phyloP scores from a whole-genome alignment of 345 rosid genomes.

The Acer saccharum region DNA sequence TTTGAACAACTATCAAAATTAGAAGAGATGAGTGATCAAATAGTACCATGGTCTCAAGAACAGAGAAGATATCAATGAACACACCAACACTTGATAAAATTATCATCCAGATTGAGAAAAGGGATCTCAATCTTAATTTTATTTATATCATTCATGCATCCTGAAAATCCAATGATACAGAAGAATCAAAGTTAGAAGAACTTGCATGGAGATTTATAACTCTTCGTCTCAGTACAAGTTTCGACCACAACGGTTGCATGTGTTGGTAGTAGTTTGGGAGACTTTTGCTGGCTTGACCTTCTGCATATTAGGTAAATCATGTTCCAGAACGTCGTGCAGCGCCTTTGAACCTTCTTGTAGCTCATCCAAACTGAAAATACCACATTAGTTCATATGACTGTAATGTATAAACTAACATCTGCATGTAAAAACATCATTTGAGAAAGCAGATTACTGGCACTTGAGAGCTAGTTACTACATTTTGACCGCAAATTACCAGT shows the following conservation, averaged over 20 bases:
- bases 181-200: not conserved
- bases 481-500: not conserved
- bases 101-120: not conserved
- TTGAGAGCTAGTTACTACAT: not conserved
- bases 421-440: not conserved
- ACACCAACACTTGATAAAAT: not conserved
- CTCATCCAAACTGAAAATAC: conserved; percentile 68
- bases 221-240: conserved; percentile 34
- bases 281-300: conserved; percentile 45
- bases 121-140: not conserved
- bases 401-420: not conserved
- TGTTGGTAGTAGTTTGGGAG: conserved; percentile 37
- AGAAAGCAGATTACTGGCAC: not conserved
- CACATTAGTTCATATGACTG: conserved; percentile 1
- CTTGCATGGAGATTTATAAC: not conserved
- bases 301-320: conserved; percentile 63
- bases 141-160: not conserved
- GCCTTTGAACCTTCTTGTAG: conserved; percentile 69
- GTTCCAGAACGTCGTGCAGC: conserved; percentile 70
- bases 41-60: too few relatives aligned
- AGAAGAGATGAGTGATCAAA: too few relatives aligned
- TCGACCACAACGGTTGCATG: conserved; percentile 85
- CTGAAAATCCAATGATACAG: not conserved
- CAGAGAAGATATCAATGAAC: too few relatives aligned
- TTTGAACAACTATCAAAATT: too few relatives aligned